phyloP scores from a whole-genome alignment of 495 filamentous ascomycete genomes.

The Astrocystis sublimbata region DNA sequence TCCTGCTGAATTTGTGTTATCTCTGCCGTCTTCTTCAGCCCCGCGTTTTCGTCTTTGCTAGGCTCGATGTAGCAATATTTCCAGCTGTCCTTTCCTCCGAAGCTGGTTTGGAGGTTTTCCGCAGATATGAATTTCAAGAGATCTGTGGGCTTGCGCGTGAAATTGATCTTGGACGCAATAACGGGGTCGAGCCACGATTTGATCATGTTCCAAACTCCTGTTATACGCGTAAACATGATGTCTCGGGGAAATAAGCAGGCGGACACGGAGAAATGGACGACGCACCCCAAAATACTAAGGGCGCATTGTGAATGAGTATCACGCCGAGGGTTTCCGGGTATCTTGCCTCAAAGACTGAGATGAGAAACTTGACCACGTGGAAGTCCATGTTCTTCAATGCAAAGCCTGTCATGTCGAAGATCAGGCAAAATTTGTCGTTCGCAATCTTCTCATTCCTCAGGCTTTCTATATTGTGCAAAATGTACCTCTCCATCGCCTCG shows the following conservation, averaged over 20 bases:
- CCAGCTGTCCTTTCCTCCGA: constrained; percentile 13
- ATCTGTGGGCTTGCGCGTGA: constrained; percentile 12
- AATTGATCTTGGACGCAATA: constrained; percentile 19
- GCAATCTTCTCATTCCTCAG: background rate
- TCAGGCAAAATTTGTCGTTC: constrained; percentile 11
- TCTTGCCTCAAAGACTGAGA: constrained; percentile 17
- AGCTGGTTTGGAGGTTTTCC: constrained; percentile 6
- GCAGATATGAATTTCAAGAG: constrained; percentile 11
- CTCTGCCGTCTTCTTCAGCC: background rate
- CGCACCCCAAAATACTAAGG: constrained; percentile 20
- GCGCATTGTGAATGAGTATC: constrained; percentile 17
- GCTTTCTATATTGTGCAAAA: constrained; percentile 18
- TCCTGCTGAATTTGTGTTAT: constrained; percentile 4
- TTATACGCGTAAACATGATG: background rate
- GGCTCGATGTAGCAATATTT: constrained; percentile 17
- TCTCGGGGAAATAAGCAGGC: background rate
- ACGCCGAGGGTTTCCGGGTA: constrained; percentile 18
- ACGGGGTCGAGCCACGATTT: constrained; percentile 19
- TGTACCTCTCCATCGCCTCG: constrained; percentile 9
- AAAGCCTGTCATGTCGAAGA: constrained; percentile 20
- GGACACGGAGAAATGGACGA: background rate
- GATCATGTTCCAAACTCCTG: constrained; percentile 19
- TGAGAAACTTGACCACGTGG: constrained; percentile 11
- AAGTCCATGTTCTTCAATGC: constrained; percentile 17
- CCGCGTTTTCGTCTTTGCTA: constrained; percentile 8